Evolutionary conservation across 305 asterid species (phyloP), one percentile per base, ranked within the genome.

Genomic region (Fraxinus angustifolia): DNA sequence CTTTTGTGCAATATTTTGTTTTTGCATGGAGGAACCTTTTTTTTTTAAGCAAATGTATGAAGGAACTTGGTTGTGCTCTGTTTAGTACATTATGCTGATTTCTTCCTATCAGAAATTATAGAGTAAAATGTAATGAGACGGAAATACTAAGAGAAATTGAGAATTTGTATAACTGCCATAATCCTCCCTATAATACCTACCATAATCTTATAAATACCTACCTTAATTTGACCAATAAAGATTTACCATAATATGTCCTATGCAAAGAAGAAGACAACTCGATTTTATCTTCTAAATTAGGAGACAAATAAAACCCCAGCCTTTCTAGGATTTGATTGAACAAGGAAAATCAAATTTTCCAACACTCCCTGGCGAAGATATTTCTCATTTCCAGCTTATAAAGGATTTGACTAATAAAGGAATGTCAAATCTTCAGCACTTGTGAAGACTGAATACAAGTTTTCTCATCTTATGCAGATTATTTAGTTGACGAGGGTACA

Each of bases 401-500:
- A 65, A 65, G 34, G 36, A 23, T 26, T 28, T 67, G 19, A 67
- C 36, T 28, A 26, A 26, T 8, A 28, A 26, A 10, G 36, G 8
- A 67, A 67, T 10, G 38, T 28, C 73, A 67, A 67, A 26, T 67
- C 73, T 67, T 67, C 38, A 8, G 10, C 28, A 8, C 58, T 21
- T 62, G 8, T 65, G 42, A n/a, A 74, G 23, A 19, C 62, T 19
- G 50, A 65, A 84, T 72, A 67, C 81, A 68, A 80, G 75, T 71
- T 80, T 6, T 73, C 53, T 78, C 85, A 75, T 85, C 84, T 84
- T 82, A 56, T 78, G 77, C 91, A 96, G 99, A 96, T 96, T 93
- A 91, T 88, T 97, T 96, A 82, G 96, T 96, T 85, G 99, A 94
- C 88, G 98, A 96, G 88, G 94, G 99, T 78, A 84, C 90, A 5